Percentiles rank a stretch among this genome's conserved stretches.
phyloP scores from a whole-genome alignment of 805 yeast species.

The Ogataea ramenticola region DNA sequence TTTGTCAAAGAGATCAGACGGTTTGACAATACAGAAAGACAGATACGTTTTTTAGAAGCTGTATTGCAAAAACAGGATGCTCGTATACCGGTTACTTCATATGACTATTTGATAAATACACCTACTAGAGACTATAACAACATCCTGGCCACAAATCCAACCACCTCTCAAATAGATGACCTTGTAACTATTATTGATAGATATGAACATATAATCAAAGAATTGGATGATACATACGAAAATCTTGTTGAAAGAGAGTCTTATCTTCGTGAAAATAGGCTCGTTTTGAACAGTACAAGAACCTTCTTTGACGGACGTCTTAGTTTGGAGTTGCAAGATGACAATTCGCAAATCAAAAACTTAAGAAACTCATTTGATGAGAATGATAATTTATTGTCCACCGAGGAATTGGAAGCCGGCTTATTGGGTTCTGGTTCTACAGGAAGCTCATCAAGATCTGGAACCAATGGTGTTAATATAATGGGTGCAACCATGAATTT shows the following conservation, averaged over 20 bases:
- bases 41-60: slow-evolving; percentile 48
- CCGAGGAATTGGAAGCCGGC: slow-evolving; percentile 18
- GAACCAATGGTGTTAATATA: slow-evolving; percentile 28
- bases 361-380: slow-evolving; percentile 18
- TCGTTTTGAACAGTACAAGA: slow-evolving; percentile 35
- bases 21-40: slow-evolving; percentile 84
- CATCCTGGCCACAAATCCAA: slow-evolving; percentile 8
- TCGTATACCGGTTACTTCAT: slow-evolving; percentile 16
- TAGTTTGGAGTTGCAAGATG: slow-evolving; percentile 23
- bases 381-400: slow-evolving; percentile 15
- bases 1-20: slow-evolving; percentile 83
- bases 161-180: slow-evolving; percentile 64
- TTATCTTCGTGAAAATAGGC: slow-evolving; percentile 62
- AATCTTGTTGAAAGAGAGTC: slow-evolving; percentile 50
- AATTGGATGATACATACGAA: slow-evolving; percentile 63
- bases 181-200: slow-evolving; percentile 50
- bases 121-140: slow-evolving; percentile 10
- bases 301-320: slow-evolving; percentile 26
- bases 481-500: slow-evolving; percentile 35
- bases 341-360: slow-evolving; percentile 18
- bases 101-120: slow-evolving; percentile 16
- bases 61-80: slow-evolving; percentile 46
- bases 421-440: not conserved
- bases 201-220: slow-evolving; percentile 65
- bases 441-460: slow-evolving; percentile 11